Conservation (phyloP, 2,329 filamentous ascomycete species). For the Arthrobotrys musiformis region DNA sequence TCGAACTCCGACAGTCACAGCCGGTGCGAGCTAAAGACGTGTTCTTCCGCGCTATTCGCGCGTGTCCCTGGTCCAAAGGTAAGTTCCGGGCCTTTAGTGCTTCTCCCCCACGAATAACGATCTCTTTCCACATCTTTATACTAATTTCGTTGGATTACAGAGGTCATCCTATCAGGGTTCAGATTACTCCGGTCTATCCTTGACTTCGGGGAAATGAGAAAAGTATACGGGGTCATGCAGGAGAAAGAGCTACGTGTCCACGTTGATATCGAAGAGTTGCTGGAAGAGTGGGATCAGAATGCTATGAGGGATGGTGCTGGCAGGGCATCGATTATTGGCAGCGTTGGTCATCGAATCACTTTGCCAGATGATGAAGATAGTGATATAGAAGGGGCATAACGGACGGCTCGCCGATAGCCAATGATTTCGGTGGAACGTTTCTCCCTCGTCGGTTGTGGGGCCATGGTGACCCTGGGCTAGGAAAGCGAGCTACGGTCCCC, state of each 20-base stretch:
- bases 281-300: conserved; percentile 61
- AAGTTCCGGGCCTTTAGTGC: not conserved
- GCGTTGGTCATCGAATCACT: conserved; percentile 46
- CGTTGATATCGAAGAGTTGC: conserved; percentile 66
- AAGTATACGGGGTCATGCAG: conserved; percentile 68
- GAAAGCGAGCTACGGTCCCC: conserved; percentile 5
- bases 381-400: conserved; percentile 38
- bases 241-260: conserved; percentile 73
- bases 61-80: conserved; percentile 72
- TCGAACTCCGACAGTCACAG: conserved; percentile 64
- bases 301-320: conserved; percentile 45
- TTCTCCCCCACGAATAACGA: not conserved
- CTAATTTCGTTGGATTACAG: conserved; percentile 56
- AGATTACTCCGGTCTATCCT: conserved; percentile 63
- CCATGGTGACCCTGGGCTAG: not conserved
- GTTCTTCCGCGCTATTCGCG: conserved; percentile 69
- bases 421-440: not conserved
- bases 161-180: conserved; percentile 70
- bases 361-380: conserved; percentile 47
- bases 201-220: conserved; percentile 66
- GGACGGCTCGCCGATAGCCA: not conserved
- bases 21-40: conserved; percentile 65
- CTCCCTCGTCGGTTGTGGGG: not conserved
- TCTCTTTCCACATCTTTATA: conserved; percentile 1
- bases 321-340: conserved; percentile 32